Evolutionary conservation across 75 land plant species (phyloP), one percentile per base, ranked within the genome.

Genomic region (Sequoia sempervirens): DNA sequence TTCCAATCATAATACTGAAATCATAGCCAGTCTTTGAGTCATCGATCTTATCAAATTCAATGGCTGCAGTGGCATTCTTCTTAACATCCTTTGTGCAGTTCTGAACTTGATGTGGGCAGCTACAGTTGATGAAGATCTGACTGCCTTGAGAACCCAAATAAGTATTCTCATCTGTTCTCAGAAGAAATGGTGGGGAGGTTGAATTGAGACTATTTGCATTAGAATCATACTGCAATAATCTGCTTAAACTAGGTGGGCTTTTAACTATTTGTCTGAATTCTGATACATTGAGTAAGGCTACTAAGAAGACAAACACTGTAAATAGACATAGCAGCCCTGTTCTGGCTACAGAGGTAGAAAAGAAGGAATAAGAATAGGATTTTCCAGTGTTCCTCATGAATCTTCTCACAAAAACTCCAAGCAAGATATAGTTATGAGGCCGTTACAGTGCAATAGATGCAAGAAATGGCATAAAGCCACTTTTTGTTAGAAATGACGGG

Each of bases 1-100:
- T 83, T 32, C 95, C 95, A 61, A 92, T 84, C 66, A 93, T 81
- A 78, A 93, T 64, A 23, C 84, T 80, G 69, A 91, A 68, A n/a
- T 18, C 15, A 23, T 81, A 20, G 11, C 7, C 47, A 2, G 36
- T 47, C 9, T 26, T n/a, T 5, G 66, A 61, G 3, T 58, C 64
- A 76, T 23, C 0, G 26, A 0, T 75, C 11, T 34, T 20, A 6
- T 75, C 46, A 75, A 26, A 1, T 26, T 11, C 26, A 4, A n/a
- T n/a, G 30, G n/a, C 52, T 78, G 80, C 18, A 8, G 46, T 43
- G 15, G 4, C 52, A 8, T 43, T n/a, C 28, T 26, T 30, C 14
- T 78, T 20, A 3, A 50, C 13, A 61, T 61, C 66, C n/a, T 23
- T 26, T 78, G 80, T 78, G 45, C 47, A 45, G 30, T 78, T 78